phyloP scores from a whole-genome alignment of 768 basidiomycete genomes.

The Podaxis rugospora region DNA sequence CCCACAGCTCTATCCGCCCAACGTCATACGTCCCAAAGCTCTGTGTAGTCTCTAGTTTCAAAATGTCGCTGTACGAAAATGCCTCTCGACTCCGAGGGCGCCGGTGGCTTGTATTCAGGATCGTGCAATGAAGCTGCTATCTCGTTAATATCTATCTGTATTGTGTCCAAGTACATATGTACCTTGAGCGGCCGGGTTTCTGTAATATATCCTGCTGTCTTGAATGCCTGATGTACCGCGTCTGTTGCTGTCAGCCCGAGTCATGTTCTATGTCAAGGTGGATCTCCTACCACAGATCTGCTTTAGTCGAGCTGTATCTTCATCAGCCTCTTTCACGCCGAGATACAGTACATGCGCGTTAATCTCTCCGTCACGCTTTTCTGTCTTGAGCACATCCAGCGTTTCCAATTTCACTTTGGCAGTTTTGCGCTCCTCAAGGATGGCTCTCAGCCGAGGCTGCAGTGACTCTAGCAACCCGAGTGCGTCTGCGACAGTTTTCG shows the following conservation, averaged over 20 bases:
- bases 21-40: constrained; percentile 52
- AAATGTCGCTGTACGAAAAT: constrained; percentile 37
- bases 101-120: constrained; percentile 45
- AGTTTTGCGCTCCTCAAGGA: constrained; percentile 26
- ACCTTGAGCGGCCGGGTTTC: constrained; percentile 52
- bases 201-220: constrained; percentile 32
- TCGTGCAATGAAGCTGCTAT: constrained; percentile 42
- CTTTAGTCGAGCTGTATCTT: constrained; percentile 21
- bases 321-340: constrained; percentile 36
- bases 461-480: constrained; percentile 39
- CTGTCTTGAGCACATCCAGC: constrained; percentile 42
- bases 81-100: constrained; percentile 28
- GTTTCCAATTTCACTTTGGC: constrained; percentile 36
- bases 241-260: constrained; percentile 22
- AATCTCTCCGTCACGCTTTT: constrained; percentile 20
- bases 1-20: constrained; percentile 58
- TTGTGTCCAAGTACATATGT: constrained; percentile 7
- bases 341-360: constrained; percentile 54
- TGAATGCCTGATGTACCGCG: constrained; percentile 25
- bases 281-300: constrained; percentile 25
- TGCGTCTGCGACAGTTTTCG: constrained; percentile 34
- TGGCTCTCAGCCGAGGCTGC: constrained; percentile 34
- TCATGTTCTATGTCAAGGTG: neutral
- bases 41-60: neutral
- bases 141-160: neutral